phyloP scores from a whole-genome alignment of 2,329 filamentous ascomycete species.

The Neofusicoccum kwambonambiense region DNA sequence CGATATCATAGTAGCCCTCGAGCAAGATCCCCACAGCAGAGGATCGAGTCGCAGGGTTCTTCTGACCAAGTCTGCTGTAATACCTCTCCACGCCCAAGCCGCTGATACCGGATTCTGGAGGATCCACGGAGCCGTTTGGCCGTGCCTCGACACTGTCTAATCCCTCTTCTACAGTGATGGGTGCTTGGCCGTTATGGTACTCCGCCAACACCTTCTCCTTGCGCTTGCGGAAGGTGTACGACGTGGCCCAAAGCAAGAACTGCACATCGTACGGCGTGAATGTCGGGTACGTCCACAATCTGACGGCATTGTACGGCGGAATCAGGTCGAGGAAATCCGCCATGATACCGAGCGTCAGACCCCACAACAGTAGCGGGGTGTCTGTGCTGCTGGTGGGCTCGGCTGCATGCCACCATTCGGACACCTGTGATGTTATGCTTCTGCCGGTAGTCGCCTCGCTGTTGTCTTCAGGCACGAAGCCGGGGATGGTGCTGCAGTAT shows the following conservation, averaged over 20 bases:
- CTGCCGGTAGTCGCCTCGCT: conserved; percentile 11
- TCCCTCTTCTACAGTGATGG: conserved; percentile 25
- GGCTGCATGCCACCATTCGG: conserved; percentile 24
- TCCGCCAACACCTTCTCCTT: conserved; percentile 25
- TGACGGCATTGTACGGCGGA: conserved; percentile 61
- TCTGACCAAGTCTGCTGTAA: conserved; percentile 34
- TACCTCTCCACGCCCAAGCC: conserved; percentile 44
- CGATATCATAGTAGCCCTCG: conserved; percentile 54
- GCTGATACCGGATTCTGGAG: conserved; percentile 43
- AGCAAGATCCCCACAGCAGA: conserved; percentile 49
- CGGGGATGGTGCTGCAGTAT: conserved; percentile 55
- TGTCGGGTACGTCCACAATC: conserved; percentile 66
- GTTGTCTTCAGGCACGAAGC: conserved; percentile 43
- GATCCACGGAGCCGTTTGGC: conserved; percentile 26
- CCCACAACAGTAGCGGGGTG: conserved; percentile 63
- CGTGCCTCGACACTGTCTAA: conserved; percentile 27
- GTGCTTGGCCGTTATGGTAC: neutral
- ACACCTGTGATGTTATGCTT: neutral
- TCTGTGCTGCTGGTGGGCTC: conserved; percentile 35
- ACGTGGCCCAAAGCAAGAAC: conserved; percentile 59
- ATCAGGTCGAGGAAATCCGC: conserved; percentile 67
- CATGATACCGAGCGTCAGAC: conserved; percentile 64
- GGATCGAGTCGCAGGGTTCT: conserved; percentile 38
- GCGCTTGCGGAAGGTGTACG: conserved; percentile 51
- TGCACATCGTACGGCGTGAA: conserved; percentile 64